Percentiles rank a stretch among this genome's conserved stretches.
Conservation (phyloP, 2,329 filamentous ascomycete species). For the Monascus ruber region DNA sequence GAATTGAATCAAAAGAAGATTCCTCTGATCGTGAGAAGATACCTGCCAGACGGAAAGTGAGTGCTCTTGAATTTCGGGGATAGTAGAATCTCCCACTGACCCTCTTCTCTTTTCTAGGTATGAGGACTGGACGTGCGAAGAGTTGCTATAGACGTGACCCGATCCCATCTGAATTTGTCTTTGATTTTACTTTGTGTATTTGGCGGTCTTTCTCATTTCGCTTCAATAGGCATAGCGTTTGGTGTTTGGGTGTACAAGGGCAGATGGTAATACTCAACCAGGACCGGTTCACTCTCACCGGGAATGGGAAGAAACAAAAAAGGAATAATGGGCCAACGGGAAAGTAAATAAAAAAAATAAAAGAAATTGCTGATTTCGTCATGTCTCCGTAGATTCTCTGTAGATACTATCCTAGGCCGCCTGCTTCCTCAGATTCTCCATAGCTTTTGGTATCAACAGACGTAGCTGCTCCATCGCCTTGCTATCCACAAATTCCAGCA, state of each 20-base stretch:
- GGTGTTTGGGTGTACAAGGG: constrained; percentile 26
- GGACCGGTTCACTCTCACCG: background rate
- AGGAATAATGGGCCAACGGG: constrained; percentile 5
- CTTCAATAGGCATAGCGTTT: constrained; percentile 17
- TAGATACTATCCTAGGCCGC: no score
- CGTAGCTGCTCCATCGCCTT: no score
- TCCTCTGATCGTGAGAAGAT: constrained; percentile 84
- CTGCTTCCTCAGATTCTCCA: no score
- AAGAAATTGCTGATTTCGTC: constrained; percentile 8
- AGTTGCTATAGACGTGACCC: constrained; percentile 50
- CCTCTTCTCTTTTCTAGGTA: constrained; percentile 47
- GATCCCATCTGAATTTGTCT: background rate
- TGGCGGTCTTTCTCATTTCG: constrained; percentile 1
- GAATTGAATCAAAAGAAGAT: constrained; percentile 98
- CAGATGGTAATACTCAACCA: constrained; percentile 2
- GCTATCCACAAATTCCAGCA: no score
- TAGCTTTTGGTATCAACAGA: no score
- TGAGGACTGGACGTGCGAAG: constrained; percentile 98
- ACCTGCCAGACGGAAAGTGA: constrained; percentile 92
- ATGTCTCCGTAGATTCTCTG: background rate
- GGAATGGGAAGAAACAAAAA: constrained; percentile 8
- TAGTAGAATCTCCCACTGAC: constrained; percentile 3
- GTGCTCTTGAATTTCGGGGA: constrained; percentile 26
- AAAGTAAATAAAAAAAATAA: constrained; percentile 7
- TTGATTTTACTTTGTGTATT: constrained; percentile 8